These are phyloP conservation scores for Takashimella koratensis DNA, from an alignment of 1,284 basidiomycete species.

Conservation along the genomic window DNA sequence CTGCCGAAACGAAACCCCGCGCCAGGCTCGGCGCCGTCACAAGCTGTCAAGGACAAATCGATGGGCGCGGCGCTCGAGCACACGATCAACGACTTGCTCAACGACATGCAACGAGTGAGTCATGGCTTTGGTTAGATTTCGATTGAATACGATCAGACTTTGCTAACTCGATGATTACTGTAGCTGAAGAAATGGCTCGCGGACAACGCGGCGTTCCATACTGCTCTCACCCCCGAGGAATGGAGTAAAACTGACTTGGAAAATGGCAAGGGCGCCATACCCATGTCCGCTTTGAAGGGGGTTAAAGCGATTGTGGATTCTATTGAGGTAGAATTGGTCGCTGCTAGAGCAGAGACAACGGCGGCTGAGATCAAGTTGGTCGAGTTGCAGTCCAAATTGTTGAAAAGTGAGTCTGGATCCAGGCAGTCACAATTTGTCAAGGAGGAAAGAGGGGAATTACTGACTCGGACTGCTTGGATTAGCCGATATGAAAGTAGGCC, in stretches of 20 bases:
- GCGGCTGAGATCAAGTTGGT: slow-evolving; percentile 41
- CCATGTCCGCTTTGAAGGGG: slow-evolving; percentile 32
- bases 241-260: slow-evolving; percentile 38
- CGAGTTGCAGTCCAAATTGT: slow-evolving; percentile 49
- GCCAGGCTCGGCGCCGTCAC: slow-evolving; percentile 35
- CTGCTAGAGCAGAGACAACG: slow-evolving; percentile 25
- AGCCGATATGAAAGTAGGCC: slow-evolving; percentile 52
- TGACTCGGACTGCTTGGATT: slow-evolving; percentile 11
- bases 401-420: slow-evolving; percentile 48
- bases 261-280: slow-evolving; percentile 21
- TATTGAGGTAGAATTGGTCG: slow-evolving; percentile 28
- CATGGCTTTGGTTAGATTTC: too few species aligned
- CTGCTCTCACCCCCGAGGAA: slow-evolving; percentile 10
- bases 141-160: background rate
- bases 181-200: slow-evolving; percentile 41
- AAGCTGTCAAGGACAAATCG: slow-evolving; percentile 16
- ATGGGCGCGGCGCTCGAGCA: slow-evolving; percentile 37
- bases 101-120: slow-evolving; percentile 32
- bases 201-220: slow-evolving; percentile 31
- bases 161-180: slow-evolving; percentile 8
- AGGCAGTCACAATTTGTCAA: background rate
- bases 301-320: slow-evolving; percentile 25
- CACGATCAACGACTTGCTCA: slow-evolving; percentile 45
- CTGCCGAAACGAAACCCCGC: slow-evolving; percentile 32
- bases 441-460: background rate